Percentiles rank a stretch among this genome's conserved stretches.
Evolutionary conservation across 176 grass and related monocot genomes (phyloP).

Genomic region (Musa troglodytarum): DNA sequence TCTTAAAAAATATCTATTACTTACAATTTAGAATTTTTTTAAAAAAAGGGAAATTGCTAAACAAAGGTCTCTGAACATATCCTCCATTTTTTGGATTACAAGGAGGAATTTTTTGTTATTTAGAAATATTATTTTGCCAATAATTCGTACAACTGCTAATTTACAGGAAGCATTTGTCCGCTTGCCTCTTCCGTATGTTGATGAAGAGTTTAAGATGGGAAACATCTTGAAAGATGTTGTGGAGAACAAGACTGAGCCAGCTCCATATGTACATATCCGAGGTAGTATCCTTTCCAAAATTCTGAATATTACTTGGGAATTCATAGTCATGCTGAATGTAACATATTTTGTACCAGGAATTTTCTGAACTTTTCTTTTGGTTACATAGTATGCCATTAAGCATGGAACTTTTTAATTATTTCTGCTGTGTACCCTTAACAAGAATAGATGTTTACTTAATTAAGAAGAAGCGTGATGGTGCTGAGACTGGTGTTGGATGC

Average conservation of each 20-base stretch:
- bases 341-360: not conserved
- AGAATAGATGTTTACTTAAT: constrained; percentile 88
- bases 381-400: not conserved
- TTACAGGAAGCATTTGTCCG: constrained; percentile 75
- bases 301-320: not conserved
- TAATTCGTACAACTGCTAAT: constrained; percentile 15
- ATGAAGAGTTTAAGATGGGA: constrained; percentile 77
- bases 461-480: constrained; percentile 70
- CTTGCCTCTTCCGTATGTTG: constrained; percentile 84
- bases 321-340: not conserved
- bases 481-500: constrained; percentile 60
- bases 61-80: not conserved
- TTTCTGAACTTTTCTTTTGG: not conserved
- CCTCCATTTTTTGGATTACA: constrained; percentile 1
- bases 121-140: constrained; percentile 2
- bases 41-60: not conserved
- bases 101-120: constrained; percentile 2
- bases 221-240: constrained; percentile 44
- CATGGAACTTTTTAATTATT: constrained; percentile 9
- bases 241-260: constrained; percentile 45
- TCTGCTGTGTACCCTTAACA: constrained; percentile 34
- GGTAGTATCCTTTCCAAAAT: constrained; percentile 77
- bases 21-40: too few relatives aligned
- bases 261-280: constrained; percentile 58
- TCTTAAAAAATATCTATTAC: too few relatives aligned